Base-by-base conservation (phyloP, 257 asterid genomes). In the Fraxinus quadrangulata region DNA sequence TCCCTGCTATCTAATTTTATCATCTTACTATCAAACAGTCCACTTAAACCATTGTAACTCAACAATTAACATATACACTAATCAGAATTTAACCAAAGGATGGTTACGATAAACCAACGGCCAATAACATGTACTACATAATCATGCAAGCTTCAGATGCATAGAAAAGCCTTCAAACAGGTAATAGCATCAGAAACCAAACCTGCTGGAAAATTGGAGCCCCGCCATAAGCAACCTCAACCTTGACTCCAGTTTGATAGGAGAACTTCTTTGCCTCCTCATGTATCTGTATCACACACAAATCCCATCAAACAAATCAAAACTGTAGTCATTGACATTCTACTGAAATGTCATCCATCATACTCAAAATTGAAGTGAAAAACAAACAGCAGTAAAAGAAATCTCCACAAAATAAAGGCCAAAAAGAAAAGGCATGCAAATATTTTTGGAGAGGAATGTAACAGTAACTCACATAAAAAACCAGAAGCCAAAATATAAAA, bases 201-300 rank as follows among this genome's bases (percentile, higher is more conserved):
- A 88, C 97, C 97, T 92, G 97, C 10, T 79, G 89, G 67, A 9
- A 37, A 9, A 86, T 76, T 4, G 96, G 93, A 37, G 96, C 90
- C 31, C 97, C 97, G 23, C 97, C 97, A 74, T 92, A 90, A 21
- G 77, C 94, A 75, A 88, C 97, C 61, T 72, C 92, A 63, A 92
- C 90, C 77, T 79, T 89, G 49, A 92, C 85, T 17, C 94, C 97
- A 31, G 97, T 92, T 80, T 78, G 88, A 77, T 68, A 28, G 0
- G 96, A 85, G 56, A 92, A 92, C 86, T 92, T 92, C 75, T 82
- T 89, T 0, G 93, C 90, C 85, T 90, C 96, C n/a, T 88, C 97
- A 5, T 88, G 80, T 81, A 92, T 92, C 97, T 92, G 45, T 17
- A 70, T 37, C 36, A 19, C 54, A 67, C 4, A 66, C 16, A 70